Evolutionary conservation across 2,329 filamentous ascomycete species (phyloP).

Genomic region (Cladophialophora chaetospira): DNA sequence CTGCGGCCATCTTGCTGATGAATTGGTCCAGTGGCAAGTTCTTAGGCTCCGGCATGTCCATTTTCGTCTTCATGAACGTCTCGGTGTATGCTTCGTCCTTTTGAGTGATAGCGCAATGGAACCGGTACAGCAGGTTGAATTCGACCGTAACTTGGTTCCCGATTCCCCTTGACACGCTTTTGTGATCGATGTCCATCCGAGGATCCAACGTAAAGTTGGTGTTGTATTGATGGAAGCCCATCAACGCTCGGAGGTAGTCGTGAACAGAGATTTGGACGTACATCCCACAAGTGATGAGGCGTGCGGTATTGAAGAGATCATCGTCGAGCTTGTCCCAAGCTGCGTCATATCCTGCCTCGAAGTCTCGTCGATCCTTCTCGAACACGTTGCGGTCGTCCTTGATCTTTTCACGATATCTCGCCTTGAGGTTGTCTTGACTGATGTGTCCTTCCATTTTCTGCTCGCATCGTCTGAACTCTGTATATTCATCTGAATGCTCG

Average conservation of each 20-base stretch:
- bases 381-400: not conserved
- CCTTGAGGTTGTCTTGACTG: not conserved
- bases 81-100: not conserved
- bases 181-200: not conserved
- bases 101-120: not conserved
- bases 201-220: not conserved
- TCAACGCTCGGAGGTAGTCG: not conserved
- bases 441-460: not conserved
- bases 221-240: not conserved
- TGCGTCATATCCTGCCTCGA: not conserved
- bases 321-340: not conserved
- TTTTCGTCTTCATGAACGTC: not conserved
- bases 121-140: not conserved
- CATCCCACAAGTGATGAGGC: not conserved
- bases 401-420: too few species aligned
- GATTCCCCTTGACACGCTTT: not conserved
- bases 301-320: not conserved
- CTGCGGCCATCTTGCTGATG: not conserved
- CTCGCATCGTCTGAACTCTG: not conserved
- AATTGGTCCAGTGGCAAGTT: not conserved
- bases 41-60: not conserved
- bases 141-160: slow-evolving; percentile 2
- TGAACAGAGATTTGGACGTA: not conserved
- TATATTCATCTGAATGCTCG: not conserved
- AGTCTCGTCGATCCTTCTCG: not conserved